A percentile compares a stretch with the other conserved stretches of the same genome.
These are phyloP conservation scores for Chlorella sp. DNA, from an alignment of 139 green algal genomes.

Conservation along the genomic window DNA sequence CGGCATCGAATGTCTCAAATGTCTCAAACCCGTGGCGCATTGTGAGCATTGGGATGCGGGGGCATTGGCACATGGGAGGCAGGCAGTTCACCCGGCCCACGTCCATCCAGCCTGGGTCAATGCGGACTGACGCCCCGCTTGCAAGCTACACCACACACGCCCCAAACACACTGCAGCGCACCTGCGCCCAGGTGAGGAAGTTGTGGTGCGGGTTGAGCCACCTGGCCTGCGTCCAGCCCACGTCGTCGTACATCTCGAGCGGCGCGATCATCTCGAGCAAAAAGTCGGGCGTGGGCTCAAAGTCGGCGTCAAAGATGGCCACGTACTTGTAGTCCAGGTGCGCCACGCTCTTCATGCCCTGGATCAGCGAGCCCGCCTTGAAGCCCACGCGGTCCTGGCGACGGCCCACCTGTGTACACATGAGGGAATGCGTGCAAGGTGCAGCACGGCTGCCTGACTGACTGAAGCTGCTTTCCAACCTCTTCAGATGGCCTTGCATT, in stretches of 20 bases:
- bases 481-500: not conserved
- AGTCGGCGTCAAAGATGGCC: slow-evolving; percentile 54
- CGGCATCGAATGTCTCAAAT: not conserved
- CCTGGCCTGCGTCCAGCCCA: slow-evolving; percentile 73
- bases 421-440: too few relatives aligned
- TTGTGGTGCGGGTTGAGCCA: slow-evolving; percentile 69
- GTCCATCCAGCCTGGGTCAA: not conserved
- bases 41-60: not conserved
- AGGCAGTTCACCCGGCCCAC: not conserved
- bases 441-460: not conserved
- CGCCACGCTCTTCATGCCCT: slow-evolving; percentile 39
- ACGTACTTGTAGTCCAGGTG: slow-evolving; percentile 43
- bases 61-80: not conserved
- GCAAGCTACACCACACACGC: too few relatives aligned
- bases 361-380: slow-evolving; percentile 75
- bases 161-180: not conserved
- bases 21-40: not conserved
- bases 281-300: slow-evolving; percentile 34
- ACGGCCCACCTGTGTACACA: slow-evolving; percentile 54
- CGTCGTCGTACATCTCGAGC: slow-evolving; percentile 32
- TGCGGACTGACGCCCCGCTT: not conserved
- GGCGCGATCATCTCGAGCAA: slow-evolving; percentile 30
- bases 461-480: not conserved
- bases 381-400: slow-evolving; percentile 63
- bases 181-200: slow-evolving; percentile 68